Percentiles rank a stretch among this genome's conserved stretches.
Conservation (phyloP, 169 alveolate species). For the Cryptosporidium ubiquitum region DNA sequence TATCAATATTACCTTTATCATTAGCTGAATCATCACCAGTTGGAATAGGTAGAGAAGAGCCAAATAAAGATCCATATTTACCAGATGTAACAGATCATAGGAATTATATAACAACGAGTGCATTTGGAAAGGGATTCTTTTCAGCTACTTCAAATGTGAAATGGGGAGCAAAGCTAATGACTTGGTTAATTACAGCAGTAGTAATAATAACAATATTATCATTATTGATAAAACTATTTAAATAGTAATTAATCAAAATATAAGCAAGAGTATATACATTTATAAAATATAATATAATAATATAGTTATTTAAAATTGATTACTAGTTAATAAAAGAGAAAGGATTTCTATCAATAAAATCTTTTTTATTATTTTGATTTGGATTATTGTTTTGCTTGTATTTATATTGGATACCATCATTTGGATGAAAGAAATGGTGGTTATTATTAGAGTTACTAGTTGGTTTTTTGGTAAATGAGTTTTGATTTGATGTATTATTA, state of each 20-base stretch:
- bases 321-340: slow-evolving; percentile 22
- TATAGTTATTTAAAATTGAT: too few species aligned
- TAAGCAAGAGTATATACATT: too few species aligned
- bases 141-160: slow-evolving; percentile 68
- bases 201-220: slow-evolving; percentile 71
- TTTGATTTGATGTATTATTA: neutral
- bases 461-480: neutral
- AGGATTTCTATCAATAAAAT: slow-evolving; percentile 18
- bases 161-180: slow-evolving; percentile 69
- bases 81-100: slow-evolving; percentile 89
- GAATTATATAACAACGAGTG: slow-evolving; percentile 80
- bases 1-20: slow-evolving; percentile 83
- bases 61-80: slow-evolving; percentile 89
- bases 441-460: neutral
- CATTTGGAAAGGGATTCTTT: slow-evolving; percentile 69
- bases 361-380: slow-evolving; percentile 4
- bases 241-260: neutral
- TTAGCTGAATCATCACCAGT: slow-evolving; percentile 88
- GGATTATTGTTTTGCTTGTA: neutral
- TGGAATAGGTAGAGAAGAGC: slow-evolving; percentile 91
- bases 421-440: neutral
- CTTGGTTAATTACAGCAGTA: slow-evolving; percentile 68
- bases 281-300: too few species aligned
- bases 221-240: slow-evolving; percentile 59
- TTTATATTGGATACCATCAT: neutral